Evolutionary conservation across 768 basidiomycete genomes (phyloP), one percentile per base, ranked within the genome.

Genomic region (Suillus subaureus): DNA sequence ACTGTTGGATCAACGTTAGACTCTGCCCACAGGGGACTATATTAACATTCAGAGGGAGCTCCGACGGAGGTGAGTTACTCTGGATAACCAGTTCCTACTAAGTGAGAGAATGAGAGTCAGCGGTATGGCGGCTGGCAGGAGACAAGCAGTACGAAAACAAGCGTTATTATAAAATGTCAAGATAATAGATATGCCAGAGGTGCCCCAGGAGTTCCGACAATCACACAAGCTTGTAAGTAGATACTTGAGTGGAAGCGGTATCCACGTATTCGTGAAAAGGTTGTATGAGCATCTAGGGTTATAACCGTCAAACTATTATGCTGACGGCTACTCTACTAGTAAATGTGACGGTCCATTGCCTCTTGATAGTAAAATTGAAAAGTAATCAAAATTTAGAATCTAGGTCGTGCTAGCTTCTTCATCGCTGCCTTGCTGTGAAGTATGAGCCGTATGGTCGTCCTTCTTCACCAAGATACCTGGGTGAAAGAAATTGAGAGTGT

Each of bases 401-500:
- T 31, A 33, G 9, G 28, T 37, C 33, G 39, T 23, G 28, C 57
- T 58, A 40, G 57, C 9, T 26, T 58, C 57, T 7, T 58, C 40
- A 39, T 58, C 37, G 4, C 3, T 4, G 4, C 11, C 3, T 42
- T 37, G 39, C 2, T 28, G 40, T 58, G 58, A 26, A 43, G 6
- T 9, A 18, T 18, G 18, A 40, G 26, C 18, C 7, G 18, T 8
- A 18, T 11, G 6, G 13, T 42, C 39, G 1, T 39, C 39, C 1
- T 23, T 23, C 35, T 47, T 37, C 23, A 84, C 72, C 28, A 84
- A 73, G 26, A 71, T 61, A 5, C 81, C 82, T 8, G 85, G 84
- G 69, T 84, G 82, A 63, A 80, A 74, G 64, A 84, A 52, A 71
- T 83, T 85, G 42, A 84, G 70, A 0, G 79, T 75, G 68, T 75